phyloP scores from a whole-genome alignment of 345 rosid genomes.

The Psidium friedrichsthalianum region DNA sequence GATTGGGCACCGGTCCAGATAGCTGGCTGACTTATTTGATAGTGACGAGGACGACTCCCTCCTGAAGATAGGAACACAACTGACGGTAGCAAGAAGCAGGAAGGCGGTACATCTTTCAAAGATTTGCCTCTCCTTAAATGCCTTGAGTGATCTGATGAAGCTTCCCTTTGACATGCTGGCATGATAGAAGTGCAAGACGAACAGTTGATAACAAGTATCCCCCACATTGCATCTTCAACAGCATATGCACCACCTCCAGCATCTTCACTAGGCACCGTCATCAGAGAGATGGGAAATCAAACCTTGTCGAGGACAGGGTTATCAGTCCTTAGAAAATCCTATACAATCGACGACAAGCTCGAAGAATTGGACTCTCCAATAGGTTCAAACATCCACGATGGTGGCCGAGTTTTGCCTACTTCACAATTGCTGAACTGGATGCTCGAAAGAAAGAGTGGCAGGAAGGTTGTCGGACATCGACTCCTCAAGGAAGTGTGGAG shows the following conservation, averaged over 20 bases:
- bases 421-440: conserved; percentile 26
- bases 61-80: too few relatives aligned
- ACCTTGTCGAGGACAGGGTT: conserved; percentile 29
- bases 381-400: conserved; percentile 32
- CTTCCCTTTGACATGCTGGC: conserved; percentile 8
- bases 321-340: conserved; percentile 45
- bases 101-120: too few relatives aligned
- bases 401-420: conserved; percentile 15
- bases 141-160: background rate
- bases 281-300: conserved; percentile 37
- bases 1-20: too few relatives aligned
- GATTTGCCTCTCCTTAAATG: conserved; percentile 34
- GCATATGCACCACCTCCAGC: conserved; percentile 44
- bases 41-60: too few relatives aligned
- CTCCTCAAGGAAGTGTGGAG: conserved; percentile 72
- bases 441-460: conserved; percentile 31
- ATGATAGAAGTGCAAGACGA: conserved; percentile 4
- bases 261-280: conserved; percentile 32
- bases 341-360: conserved; percentile 69
- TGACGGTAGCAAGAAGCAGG: too few relatives aligned
- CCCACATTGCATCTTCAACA: conserved; percentile 35
- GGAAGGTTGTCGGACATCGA: conserved; percentile 41
- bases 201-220: conserved; percentile 31
- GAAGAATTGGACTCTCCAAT: conserved; percentile 62
- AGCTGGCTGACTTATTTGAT: too few relatives aligned